A percentile compares a stretch with the other conserved stretches of the same genome.
phyloP scores from a whole-genome alignment of 1,139 yeast genomes.

The Suhomyces coccinellae region DNA sequence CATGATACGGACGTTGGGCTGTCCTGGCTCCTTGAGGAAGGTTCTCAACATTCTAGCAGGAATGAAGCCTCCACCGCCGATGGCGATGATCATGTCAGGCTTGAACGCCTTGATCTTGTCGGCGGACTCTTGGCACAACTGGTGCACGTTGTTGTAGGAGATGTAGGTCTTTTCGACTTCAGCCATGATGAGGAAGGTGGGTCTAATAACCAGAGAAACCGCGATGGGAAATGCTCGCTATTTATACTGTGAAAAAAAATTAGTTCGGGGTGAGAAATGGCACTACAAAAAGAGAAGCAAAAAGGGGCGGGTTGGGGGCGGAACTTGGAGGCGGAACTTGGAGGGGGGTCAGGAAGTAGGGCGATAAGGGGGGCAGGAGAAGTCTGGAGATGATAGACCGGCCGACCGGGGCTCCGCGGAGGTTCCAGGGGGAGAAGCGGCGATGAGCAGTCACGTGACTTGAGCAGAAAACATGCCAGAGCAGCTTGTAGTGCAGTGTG shows the following conservation, averaged over 20 bases:
- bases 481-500: too few relatives aligned
- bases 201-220: constrained; percentile 5
- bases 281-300: neutral
- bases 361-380: too few relatives aligned
- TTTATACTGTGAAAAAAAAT: constrained; percentile 9
- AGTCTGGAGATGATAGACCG: neutral
- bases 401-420: neutral
- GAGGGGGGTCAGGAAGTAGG: too few relatives aligned
- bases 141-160: constrained; percentile 90
- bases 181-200: constrained; percentile 14
- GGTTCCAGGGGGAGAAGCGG: neutral
- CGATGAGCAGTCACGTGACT: too few relatives aligned
- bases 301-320: too few relatives aligned
- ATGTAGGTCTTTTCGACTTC: constrained; percentile 69
- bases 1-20: constrained; percentile 88
- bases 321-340: too few relatives aligned
- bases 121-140: constrained; percentile 86
- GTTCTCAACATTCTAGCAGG: constrained; percentile 95
- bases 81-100: constrained; percentile 89
- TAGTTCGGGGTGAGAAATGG: neutral
- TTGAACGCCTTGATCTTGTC: constrained; percentile 60
- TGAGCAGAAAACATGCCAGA: too few relatives aligned
- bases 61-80: constrained; percentile 92
- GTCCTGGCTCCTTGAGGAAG: constrained; percentile 80
- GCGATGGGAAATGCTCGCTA: constrained; percentile 2